phyloP scores from a whole-genome alignment of 163 green algal genomes.

The Prototheca wickerhamii region DNA sequence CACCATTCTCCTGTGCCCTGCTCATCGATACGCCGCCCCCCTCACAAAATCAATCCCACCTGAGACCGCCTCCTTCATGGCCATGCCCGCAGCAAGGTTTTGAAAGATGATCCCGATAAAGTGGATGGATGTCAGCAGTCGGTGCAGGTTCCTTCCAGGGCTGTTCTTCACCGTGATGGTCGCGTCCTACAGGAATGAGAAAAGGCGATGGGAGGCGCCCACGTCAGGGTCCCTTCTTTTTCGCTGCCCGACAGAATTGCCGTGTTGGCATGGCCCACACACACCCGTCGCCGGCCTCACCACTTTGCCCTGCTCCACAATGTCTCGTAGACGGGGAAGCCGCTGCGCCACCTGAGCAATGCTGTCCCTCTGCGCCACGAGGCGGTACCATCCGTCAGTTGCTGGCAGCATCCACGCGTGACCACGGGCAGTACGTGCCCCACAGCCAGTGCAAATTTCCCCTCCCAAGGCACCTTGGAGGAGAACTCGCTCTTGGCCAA shows the following conservation, averaged over 20 bases:
- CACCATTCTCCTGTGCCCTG: no score
- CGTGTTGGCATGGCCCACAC: no score
- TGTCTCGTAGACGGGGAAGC: conserved; percentile 24
- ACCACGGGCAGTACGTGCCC: no score
- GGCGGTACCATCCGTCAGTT: not conserved
- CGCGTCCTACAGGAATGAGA: conserved; percentile 22
- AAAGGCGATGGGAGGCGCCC: not conserved
- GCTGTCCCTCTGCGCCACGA: conserved; percentile 32
- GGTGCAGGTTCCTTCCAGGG: conserved; percentile 54
- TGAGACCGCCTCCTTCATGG: conserved; percentile 20
- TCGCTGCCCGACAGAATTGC: not conserved
- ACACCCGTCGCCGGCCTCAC: no score
- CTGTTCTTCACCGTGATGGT: conserved; percentile 52
- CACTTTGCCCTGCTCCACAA: conserved; percentile 38
- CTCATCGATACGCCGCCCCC: not conserved
- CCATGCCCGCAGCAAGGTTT: conserved; percentile 37
- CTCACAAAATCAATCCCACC: not conserved
- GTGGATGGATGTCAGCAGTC: conserved; percentile 44
- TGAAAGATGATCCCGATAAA: conserved; percentile 53
- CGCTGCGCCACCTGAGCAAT: conserved; percentile 13
- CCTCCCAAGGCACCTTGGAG: conserved; percentile 28
- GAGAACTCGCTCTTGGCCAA: conserved; percentile 49
- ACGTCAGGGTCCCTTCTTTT: not conserved
- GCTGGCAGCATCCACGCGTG: conserved; percentile 5
- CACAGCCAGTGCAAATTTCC: not conserved